Evolutionary conservation across 345 rosid species (phyloP).

Genomic region (Boechera divaricarpa): DNA sequence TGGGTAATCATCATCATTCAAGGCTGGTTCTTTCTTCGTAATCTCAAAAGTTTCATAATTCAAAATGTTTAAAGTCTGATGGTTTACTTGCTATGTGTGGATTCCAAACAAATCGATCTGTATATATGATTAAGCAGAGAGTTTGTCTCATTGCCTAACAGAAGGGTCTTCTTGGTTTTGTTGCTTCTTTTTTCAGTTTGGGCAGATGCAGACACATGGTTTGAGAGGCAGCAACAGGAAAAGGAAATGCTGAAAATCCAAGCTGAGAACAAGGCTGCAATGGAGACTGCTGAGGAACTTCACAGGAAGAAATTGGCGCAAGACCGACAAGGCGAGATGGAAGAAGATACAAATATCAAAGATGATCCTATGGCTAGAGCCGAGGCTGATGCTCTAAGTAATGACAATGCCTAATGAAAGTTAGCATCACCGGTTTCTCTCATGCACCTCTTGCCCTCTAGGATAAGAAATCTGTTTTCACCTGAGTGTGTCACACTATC

Average conservation of each 20-base stretch:
- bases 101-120: not conserved
- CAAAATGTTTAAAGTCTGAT: not conserved
- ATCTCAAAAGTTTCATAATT: not conserved
- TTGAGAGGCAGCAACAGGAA: constrained; percentile 91
- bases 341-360: constrained; percentile 66
- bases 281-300: constrained; percentile 91
- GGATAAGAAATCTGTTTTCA: not conserved
- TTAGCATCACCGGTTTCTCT: constrained; percentile 30
- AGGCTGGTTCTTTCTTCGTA: no score
- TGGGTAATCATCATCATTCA: no score
- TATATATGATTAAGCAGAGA: not conserved
- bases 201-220: constrained; percentile 99
- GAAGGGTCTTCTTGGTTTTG: not conserved
- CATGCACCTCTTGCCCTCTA: constrained; percentile 1
- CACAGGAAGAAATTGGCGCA: constrained; percentile 85
- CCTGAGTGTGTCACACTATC: constrained; percentile 1
- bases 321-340: constrained; percentile 90
- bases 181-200: constrained; percentile 63
- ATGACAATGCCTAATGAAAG: constrained; percentile 33
- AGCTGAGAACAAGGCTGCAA: constrained; percentile 82
- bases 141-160: not conserved
- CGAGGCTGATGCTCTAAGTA: constrained; percentile 66
- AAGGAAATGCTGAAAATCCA: constrained; percentile 81
- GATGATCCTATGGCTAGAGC: constrained; percentile 87
- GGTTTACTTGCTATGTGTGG: not conserved